Base-by-base conservation (phyloP, 163 green algal species). In the Prototheca wickerhamii region DNA sequence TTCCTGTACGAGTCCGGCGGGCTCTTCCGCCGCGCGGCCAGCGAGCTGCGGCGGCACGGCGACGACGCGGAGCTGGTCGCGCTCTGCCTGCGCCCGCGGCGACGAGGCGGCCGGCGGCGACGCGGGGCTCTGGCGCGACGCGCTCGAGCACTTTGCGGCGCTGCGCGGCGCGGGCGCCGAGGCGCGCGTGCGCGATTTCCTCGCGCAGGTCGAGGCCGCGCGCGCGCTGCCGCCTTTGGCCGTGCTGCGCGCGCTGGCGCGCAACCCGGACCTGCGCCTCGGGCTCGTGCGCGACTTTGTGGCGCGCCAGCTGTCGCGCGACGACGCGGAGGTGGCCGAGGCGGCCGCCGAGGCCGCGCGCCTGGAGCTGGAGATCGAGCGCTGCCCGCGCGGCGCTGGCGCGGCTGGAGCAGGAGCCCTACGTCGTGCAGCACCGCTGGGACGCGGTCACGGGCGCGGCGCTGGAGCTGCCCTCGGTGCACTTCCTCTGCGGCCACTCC, bases 401-500 rank as follows among this genome's bases (percentile, higher is more conserved):
- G 35, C 35, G 61, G 8, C 64, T 78, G 30, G 59, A 65, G 23
- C 82, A 58, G 12, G 67, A 87, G 75, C 73, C 75, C 49, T 60
- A 53, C 26, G 77, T 97, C 15, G 97, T 97, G 64, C 91, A 97
- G 74, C 79, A 71, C 65, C 87, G 54, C 64, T 75, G 81, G 44
- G 93, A 90, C 70, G 73, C 83, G 18, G 75, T 80, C 25, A 89
- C 76, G 10, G 82, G 79, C 3, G 68, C 76, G 17, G 73, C 87
- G 1, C 74, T 97, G 64, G 85, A 97, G 65, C 75, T 96, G 56
- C 89, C 89, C 2, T 83, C 84, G 20, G 86, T 96, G 30, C 92
- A 98, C 80, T 98, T 98, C 71, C 37, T 98, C 60, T 98, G 92
- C 74, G 86, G 87, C 55, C 92, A 98, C 72, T 91, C 82, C 23